Evolutionary conservation across 1,284 basidiomycete genomes (phyloP), one percentile per base, ranked within the genome.

Genomic region (Cryptococcus maquisensis): DNA sequence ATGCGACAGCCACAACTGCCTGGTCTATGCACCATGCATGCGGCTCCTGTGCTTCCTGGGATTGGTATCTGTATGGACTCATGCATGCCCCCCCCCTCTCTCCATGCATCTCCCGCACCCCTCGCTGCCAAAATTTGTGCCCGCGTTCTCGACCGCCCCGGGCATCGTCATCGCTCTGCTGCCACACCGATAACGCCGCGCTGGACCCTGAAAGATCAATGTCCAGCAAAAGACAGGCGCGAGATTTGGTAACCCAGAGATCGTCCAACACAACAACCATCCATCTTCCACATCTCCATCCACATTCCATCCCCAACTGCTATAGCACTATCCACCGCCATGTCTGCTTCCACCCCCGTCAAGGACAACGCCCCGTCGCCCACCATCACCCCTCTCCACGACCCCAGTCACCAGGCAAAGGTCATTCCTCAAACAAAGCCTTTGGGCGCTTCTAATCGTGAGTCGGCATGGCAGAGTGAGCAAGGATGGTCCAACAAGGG

Each of bases 341-440:
- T 55, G 53, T 59, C 59, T 32, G 55, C 62, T 35, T 61, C 64
- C 24, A 65, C 62, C 28, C 60, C 68, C 24, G 45, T 36, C 46
- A 62, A 57, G 45, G 48, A 61, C 15, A 51, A 63, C 5, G 50
- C 63, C 4, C 53, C 67, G 20, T 69, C 67, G 13, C 72, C 72
- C 3, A 67, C 57, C 46, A 72, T 91, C 56, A 84, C 88, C 64
- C 88, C 90, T 9, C 80, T 93, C 64, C 90, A 92, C 75, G 86
- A 90, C 70, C 90, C 90, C 16, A 37, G 20, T 21, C 85, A 87
- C 63, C 85, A 86, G 40, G 90, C 90, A 1, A 83, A 85, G 62
- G 80, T 92, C 56, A 83, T 86, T 47, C 81, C 86, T 16, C 89
- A 88, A 2, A 83, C 86, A 67, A 87, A 87, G 49, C 88, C 87